Conservation (phyloP, 768 basidiomycete species). For the Mrakia frigida region DNA sequence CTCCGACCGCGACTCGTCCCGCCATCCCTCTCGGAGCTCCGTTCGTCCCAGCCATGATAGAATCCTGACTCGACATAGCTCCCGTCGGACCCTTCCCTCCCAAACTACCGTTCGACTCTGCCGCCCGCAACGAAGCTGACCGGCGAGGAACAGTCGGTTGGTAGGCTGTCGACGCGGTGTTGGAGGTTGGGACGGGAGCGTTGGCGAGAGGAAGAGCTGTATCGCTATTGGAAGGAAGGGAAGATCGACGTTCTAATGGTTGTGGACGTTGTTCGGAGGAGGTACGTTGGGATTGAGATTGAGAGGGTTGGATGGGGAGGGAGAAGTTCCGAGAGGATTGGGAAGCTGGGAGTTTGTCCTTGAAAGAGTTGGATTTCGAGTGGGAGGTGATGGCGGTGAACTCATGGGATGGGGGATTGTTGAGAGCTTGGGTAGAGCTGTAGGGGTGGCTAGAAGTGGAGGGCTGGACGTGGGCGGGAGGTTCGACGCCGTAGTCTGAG, state of each 20-base stretch:
- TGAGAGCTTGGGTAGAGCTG: constrained; percentile 11
- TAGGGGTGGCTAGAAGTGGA: background rate
- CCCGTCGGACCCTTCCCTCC: background rate
- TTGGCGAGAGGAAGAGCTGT: constrained; percentile 17
- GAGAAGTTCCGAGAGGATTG: background rate
- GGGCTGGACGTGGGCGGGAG: background rate
- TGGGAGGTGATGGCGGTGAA: background rate
- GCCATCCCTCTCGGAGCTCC: background rate
- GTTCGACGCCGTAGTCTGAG: constrained; percentile 36
- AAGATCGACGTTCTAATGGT: background rate
- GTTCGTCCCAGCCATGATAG: background rate
- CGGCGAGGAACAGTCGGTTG: background rate
- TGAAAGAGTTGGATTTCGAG: background rate
- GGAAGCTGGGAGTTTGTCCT: background rate
- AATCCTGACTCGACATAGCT: background rate
- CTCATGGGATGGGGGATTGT: background rate
- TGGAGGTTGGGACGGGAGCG: constrained; percentile 16
- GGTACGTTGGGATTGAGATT: background rate
- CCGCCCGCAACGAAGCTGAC: constrained; percentile 3
- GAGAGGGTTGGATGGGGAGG: background rate
- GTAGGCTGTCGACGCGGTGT: background rate
- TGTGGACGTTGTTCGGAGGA: background rate
- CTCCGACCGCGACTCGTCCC: constrained; percentile 31
- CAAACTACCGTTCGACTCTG: constrained; percentile 22
- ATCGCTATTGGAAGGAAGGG: constrained; percentile 15